Percentiles rank a stretch among this genome's conserved stretches.
Conservation (phyloP, 2,329 filamentous ascomycete species). For the Colletotrichum plurivorum region DNA sequence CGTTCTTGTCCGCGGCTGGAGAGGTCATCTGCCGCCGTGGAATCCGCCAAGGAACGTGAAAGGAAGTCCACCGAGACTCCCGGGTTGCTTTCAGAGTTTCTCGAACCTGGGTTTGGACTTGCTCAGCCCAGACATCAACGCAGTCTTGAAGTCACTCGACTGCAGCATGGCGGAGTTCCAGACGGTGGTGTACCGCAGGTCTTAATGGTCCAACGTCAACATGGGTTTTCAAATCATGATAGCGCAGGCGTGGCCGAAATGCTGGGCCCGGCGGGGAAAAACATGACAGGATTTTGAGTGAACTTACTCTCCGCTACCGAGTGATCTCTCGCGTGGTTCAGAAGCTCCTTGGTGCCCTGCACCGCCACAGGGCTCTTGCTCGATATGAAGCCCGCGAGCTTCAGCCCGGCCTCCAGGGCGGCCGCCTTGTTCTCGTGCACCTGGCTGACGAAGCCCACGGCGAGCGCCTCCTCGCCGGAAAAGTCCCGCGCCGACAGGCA, state of each 20-base stretch:
- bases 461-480: slow-evolving; percentile 75
- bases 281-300: slow-evolving; percentile 41
- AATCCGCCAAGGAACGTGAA: background rate
- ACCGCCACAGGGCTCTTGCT: slow-evolving; percentile 90
- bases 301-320: slow-evolving; percentile 79
- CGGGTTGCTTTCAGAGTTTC: slow-evolving; percentile 73
- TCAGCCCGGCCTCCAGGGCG: slow-evolving; percentile 73
- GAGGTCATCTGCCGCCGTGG: background rate
- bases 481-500: slow-evolving; percentile 80
- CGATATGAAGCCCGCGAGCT: slow-evolving; percentile 76
- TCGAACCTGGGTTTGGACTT: slow-evolving; percentile 87
- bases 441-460: slow-evolving; percentile 78
- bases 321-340: slow-evolving; percentile 87
- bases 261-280: slow-evolving; percentile 8
- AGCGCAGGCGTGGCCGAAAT: background rate
- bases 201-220: too few relatives aligned
- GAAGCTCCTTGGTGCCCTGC: slow-evolving; percentile 87
- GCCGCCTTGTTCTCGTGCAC: slow-evolving; percentile 75
- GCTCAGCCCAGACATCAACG: slow-evolving; percentile 81
- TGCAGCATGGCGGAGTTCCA: slow-evolving; percentile 92
- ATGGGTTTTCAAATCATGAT: slow-evolving; percentile 64
- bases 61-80: too few relatives aligned
- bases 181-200: slow-evolving; percentile 79
- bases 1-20: background rate
- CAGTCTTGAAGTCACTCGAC: slow-evolving; percentile 80